phyloP scores from a whole-genome alignment of 140 eudicot genomes.

The Ambrosia hybrid region DNA sequence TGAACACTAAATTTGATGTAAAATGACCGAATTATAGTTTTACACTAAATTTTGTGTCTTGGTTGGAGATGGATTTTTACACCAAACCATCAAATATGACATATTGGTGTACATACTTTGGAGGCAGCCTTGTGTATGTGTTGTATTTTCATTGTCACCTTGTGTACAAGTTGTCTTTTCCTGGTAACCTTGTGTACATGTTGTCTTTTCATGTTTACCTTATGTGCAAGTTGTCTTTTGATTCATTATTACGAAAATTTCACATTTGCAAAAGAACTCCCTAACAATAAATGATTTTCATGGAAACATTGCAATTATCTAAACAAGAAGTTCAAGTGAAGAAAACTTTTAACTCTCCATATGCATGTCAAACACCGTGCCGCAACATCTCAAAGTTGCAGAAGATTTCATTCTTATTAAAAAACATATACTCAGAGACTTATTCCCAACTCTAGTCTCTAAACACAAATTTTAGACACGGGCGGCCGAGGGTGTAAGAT shows the following conservation, averaged over 20 bases:
- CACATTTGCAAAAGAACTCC: background rate
- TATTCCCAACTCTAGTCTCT: constrained; percentile 6
- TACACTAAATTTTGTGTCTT: background rate
- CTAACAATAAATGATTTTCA: background rate
- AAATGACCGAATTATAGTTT: background rate
- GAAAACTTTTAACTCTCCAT: background rate
- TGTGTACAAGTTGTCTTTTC: background rate
- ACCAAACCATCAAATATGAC: background rate
- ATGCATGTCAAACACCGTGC: too few relatives aligned
- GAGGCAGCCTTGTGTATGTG: background rate
- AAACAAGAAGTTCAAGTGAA: background rate
- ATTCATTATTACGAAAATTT: background rate
- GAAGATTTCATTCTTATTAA: background rate
- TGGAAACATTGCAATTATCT: background rate
- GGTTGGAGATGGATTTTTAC: background rate
- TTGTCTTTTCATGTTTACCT: background rate
- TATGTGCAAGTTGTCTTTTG: constrained; percentile 2
- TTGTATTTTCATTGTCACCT: constrained; percentile 1
- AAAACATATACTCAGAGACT: constrained; percentile 2
- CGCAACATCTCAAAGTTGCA: background rate
- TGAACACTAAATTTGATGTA: background rate
- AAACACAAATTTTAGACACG: background rate
- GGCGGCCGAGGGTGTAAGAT: background rate
- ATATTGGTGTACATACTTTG: background rate
- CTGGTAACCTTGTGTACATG: background rate